Base-by-base conservation (phyloP, 805 yeast genomes). In the Candida methanosorbosa region DNA sequence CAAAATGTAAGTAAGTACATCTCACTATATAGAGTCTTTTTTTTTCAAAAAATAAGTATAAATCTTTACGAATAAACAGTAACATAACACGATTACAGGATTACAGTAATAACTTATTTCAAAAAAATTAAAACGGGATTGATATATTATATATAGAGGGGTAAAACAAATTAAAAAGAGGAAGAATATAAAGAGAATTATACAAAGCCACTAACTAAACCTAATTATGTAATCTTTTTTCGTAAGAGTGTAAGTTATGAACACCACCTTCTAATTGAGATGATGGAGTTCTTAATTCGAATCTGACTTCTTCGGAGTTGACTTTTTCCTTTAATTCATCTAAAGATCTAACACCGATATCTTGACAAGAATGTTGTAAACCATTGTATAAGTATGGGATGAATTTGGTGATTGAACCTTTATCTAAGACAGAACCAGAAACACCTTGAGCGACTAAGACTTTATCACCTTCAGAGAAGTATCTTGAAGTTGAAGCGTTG, bases 191-290 rank as follows among this genome's bases (percentile, higher is more conserved):
- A 20, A 7, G 22, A 20, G 9, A 20, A 20, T 20, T 8, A 8
- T 20, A n/a, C n/a, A n/a, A n/a, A n/a, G n/a, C n/a, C n/a, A 27
- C 13, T 17, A 7, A 11, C 13, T 36, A 55, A n/a, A n/a, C n/a
- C n/a, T 75, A 86, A 59, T 85, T 86, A 74, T 87, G 95, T 59
- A 92, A 72, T 67, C 95, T 86, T 78, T 92, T 92, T 70, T 92
- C 98, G 61, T 84, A 92, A 39, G 97, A 88, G 73, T 86, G 86
- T 65, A 92, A 76, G 57, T 94, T 88, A 66, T 86, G 83, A 43
- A 92, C 90, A 64, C 97, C 97, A 72, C 98, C 98, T 70, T 92
- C 98, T 47, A 87, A 72, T 74, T 92, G 98, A 45, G 98, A 96
- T 56, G 96, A 84, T 33, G 97, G 95, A 49, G 97, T 88, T 78